A percentile compares a stretch with the other conserved stretches of the same genome.
phyloP scores from a whole-genome alignment of 2,329 filamentous ascomycete species.

The Hypomyces rosellus region DNA sequence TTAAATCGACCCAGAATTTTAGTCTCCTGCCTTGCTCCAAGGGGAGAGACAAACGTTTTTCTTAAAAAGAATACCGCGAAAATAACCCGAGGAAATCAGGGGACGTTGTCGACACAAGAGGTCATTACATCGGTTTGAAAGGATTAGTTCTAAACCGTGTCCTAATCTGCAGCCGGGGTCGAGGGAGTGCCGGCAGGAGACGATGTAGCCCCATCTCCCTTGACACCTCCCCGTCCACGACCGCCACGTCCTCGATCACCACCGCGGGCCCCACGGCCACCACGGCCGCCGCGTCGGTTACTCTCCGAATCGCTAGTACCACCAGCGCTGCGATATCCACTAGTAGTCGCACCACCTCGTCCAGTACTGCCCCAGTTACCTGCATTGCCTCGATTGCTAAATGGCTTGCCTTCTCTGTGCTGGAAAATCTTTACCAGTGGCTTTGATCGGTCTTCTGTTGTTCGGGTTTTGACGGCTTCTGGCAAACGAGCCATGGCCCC shows the following conservation, averaged over 20 bases:
- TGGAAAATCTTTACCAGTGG: slow-evolving; percentile 80
- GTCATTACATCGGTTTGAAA: not conserved
- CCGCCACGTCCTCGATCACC: slow-evolving; percentile 52
- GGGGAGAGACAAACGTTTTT: slow-evolving; percentile 14
- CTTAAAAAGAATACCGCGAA: slow-evolving; percentile 12
- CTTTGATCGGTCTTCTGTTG: slow-evolving; percentile 66
- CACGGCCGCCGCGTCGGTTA: slow-evolving; percentile 49
- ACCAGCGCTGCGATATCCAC: slow-evolving; percentile 77
- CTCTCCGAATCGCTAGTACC: slow-evolving; percentile 66
- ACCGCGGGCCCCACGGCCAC: slow-evolving; percentile 52
- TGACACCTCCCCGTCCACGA: slow-evolving; percentile 50
- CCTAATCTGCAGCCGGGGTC: slow-evolving; percentile 38
- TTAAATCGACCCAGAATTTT: slow-evolving; percentile 13
- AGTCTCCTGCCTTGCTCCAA: slow-evolving; percentile 16
- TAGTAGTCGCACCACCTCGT: slow-evolving; percentile 53
- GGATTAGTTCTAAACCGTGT: not conserved
- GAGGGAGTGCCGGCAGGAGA: slow-evolving; percentile 49
- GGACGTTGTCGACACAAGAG: not conserved
- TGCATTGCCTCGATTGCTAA: slow-evolving; percentile 55
- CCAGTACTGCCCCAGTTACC: slow-evolving; percentile 62
- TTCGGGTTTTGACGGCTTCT: slow-evolving; percentile 67
- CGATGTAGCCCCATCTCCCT: slow-evolving; percentile 51
- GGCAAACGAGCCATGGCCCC: slow-evolving; percentile 69
- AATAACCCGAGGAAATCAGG: not conserved
- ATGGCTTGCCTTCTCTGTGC: slow-evolving; percentile 54